phyloP scores from a whole-genome alignment of 441 rosid species.

The Isatis lusitanica region DNA sequence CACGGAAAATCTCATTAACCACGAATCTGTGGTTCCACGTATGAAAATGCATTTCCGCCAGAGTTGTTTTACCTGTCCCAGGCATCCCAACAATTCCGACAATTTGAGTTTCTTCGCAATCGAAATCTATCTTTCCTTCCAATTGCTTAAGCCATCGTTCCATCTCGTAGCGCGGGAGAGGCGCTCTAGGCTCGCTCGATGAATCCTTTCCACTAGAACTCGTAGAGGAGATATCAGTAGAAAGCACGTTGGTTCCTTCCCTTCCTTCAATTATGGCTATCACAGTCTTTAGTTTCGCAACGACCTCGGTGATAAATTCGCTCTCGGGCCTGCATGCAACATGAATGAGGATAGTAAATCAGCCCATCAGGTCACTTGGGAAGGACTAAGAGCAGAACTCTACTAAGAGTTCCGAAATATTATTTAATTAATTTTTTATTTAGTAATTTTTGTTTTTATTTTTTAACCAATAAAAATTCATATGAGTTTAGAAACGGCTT shows the following conservation, averaged over 20 bases:
- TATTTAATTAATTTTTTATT: no score
- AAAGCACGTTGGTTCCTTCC: neutral
- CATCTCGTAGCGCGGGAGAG: neutral
- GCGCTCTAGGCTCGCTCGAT: neutral
- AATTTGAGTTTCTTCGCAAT: neutral
- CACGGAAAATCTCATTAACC: neutral
- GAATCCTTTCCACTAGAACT: neutral
- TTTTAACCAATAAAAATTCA: no score
- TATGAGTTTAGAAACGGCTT: no score
- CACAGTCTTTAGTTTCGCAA: no score
- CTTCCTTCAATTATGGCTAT: neutral
- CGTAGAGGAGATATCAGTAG: neutral
- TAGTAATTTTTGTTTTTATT: no score
- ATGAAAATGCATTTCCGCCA: neutral
- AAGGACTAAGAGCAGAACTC: no score
- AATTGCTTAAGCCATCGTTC: neutral
- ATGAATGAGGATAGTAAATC: no score
- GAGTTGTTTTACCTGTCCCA: constrained; percentile 18
- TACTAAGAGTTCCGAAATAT: no score
- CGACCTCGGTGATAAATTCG: no score
- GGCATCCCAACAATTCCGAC: constrained; percentile 23
- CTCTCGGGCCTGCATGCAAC: no score
- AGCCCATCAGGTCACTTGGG: no score
- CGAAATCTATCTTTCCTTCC: neutral
- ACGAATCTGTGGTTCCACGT: neutral